Conservation (phyloP, 371 early-diverging fungal species). For the Mucor circinelloides region DNA sequence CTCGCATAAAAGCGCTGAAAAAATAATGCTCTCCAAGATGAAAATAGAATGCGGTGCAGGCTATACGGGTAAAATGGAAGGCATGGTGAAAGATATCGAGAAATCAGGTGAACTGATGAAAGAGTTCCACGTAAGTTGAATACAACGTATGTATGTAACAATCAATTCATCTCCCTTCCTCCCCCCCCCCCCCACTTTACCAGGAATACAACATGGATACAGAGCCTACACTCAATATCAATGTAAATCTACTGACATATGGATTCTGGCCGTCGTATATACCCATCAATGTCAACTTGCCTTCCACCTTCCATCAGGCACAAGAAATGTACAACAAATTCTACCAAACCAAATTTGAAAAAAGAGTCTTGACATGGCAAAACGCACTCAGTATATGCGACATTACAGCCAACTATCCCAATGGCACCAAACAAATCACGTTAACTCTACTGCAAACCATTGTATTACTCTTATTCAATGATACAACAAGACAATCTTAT, state of each 20-base stretch:
- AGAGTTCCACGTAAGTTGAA: slow-evolving; percentile 57
- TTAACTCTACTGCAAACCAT: slow-evolving; percentile 79
- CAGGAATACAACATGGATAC: not conserved
- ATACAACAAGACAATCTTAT: slow-evolving; percentile 40
- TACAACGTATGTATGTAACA: too few species aligned
- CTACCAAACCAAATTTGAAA: slow-evolving; percentile 76
- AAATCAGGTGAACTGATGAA: slow-evolving; percentile 71
- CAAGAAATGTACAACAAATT: slow-evolving; percentile 75
- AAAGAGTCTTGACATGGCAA: slow-evolving; percentile 86
- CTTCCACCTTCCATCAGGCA: slow-evolving; percentile 51
- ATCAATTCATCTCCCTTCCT: not conserved
- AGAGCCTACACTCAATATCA: slow-evolving; percentile 32
- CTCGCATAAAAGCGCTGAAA: slow-evolving; percentile 82
- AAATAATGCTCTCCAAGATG: slow-evolving; percentile 82
- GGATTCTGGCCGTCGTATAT: slow-evolving; percentile 94
- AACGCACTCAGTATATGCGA: slow-evolving; percentile 79
- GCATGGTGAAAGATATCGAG: slow-evolving; percentile 94
- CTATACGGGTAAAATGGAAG: slow-evolving; percentile 90
- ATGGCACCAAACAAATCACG: slow-evolving; percentile 67
- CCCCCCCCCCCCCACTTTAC: too few species aligned
- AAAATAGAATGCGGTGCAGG: slow-evolving; percentile 87
- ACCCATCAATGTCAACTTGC: slow-evolving; percentile 68
- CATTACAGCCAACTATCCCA: slow-evolving; percentile 69
- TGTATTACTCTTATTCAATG: slow-evolving; percentile 78
- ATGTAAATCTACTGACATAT: slow-evolving; percentile 83